phyloP scores from a whole-genome alignment of 164 flowering plant genomes.

The Annona squamosa region DNA sequence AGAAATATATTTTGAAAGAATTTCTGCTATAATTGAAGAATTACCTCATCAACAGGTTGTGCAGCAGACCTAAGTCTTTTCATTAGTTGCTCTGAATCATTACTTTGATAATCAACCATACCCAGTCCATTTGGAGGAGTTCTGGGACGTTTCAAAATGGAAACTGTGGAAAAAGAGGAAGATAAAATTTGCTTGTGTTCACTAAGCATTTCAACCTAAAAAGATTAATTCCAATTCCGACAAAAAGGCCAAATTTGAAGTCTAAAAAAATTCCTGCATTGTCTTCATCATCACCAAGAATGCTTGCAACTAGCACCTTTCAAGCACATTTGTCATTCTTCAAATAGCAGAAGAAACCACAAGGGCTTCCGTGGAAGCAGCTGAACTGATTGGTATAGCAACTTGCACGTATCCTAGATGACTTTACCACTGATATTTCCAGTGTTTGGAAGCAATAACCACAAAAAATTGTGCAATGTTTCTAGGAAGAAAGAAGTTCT shows the following conservation, averaged over 20 bases:
- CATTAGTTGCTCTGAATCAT: constrained; percentile 82
- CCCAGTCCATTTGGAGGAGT: constrained; percentile 71
- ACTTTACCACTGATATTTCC: too few relatives aligned
- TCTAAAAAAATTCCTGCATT: not conserved
- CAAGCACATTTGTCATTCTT: too few relatives aligned
- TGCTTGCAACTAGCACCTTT: too few relatives aligned
- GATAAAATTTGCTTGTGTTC: not conserved
- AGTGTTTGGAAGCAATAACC: too few relatives aligned
- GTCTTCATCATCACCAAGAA: not conserved
- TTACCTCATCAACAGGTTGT: constrained; percentile 73
- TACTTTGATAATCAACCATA: constrained; percentile 67
- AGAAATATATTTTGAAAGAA: not conserved
- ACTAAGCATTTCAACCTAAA: not conserved
- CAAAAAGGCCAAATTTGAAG: not conserved
- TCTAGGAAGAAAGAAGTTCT: too few relatives aligned
- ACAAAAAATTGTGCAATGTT: too few relatives aligned
- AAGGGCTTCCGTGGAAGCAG: too few relatives aligned
- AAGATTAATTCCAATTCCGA: not conserved
- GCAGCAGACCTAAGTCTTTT: constrained; percentile 65
- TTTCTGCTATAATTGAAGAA: not conserved
- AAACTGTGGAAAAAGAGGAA: constrained; percentile 23
- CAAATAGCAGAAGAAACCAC: too few relatives aligned
- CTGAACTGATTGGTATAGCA: too few relatives aligned
- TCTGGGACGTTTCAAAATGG: constrained; percentile 68
- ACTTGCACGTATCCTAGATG: too few relatives aligned